Percentiles rank a stretch among this genome's conserved stretches.
phyloP scores from a whole-genome alignment of 2,329 filamentous ascomycete genomes.

The Talaromyces sp. region DNA sequence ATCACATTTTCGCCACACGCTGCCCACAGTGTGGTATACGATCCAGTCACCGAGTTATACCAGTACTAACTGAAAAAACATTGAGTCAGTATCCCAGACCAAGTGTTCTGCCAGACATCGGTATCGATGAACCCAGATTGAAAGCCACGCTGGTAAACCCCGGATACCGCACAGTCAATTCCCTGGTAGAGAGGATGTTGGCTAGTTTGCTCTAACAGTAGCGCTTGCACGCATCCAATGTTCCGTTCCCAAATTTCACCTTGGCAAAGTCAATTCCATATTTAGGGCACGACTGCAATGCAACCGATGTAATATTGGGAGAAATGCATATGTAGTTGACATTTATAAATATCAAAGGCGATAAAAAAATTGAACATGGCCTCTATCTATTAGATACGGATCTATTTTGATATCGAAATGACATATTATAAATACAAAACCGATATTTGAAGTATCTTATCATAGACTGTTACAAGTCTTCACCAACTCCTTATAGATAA shows the following conservation, averaged over 20 bases:
- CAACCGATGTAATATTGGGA: background rate
- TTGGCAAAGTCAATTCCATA: background rate
- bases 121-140: background rate
- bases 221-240: background rate
- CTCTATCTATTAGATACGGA: too few relatives aligned
- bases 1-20: background rate
- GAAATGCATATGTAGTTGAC: too few relatives aligned
- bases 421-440: too few relatives aligned
- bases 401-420: too few relatives aligned
- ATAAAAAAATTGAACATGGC: too few relatives aligned
- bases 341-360: too few relatives aligned
- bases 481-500: too few relatives aligned
- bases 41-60: background rate
- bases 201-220: background rate
- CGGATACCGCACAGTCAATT: background rate
- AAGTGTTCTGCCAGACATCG: background rate
- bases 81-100: background rate
- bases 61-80: background rate
- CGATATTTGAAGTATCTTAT: too few relatives aligned
- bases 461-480: too few relatives aligned
- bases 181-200: background rate
- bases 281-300: background rate
- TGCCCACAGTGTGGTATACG: background rate
- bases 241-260: background rate
- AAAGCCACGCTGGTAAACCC: background rate